A percentile compares a stretch with the other conserved stretches of the same genome.
These are phyloP conservation scores for Phenoliferia sp. DNA, from an alignment of 1,284 basidiomycete species.

Conservation along the genomic window DNA sequence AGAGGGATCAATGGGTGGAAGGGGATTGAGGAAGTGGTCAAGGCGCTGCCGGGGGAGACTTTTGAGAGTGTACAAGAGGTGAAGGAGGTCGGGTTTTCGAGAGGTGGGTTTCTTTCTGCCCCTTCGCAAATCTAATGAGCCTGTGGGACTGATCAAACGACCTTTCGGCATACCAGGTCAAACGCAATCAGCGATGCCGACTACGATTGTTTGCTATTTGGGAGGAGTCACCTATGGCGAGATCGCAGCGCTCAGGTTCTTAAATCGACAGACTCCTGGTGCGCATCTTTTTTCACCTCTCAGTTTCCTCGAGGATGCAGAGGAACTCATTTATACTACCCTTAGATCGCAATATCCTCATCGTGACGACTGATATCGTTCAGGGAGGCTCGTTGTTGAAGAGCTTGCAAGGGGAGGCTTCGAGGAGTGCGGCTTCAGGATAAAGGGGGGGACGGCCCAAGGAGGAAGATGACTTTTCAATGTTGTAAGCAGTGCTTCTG, in stretches of 20 bases:
- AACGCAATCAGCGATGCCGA: slow-evolving; percentile 51
- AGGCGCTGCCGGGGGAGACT: slow-evolving; percentile 73
- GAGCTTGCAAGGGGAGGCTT: neutral
- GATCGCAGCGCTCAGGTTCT: slow-evolving; percentile 73
- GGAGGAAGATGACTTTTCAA: too few relatives aligned
- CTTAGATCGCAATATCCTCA: slow-evolving; percentile 71
- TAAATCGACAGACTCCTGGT: slow-evolving; percentile 64
- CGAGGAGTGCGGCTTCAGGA: too few relatives aligned
- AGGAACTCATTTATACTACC: slow-evolving; percentile 11
- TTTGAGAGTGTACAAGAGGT: slow-evolving; percentile 61
- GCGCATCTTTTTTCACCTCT: slow-evolving; percentile 25
- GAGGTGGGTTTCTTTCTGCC: slow-evolving; percentile 45
- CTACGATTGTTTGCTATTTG: slow-evolving; percentile 94
- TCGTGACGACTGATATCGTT: slow-evolving; percentile 83
- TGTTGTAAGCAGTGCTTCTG: too few relatives aligned
- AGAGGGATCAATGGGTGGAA: slow-evolving; percentile 79
- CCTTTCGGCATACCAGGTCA: too few relatives aligned
- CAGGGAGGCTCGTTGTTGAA: slow-evolving; percentile 50
- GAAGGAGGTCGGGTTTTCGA: slow-evolving; percentile 43
- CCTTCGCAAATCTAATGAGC: slow-evolving; percentile 36
- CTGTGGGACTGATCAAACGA: slow-evolving; percentile 35
- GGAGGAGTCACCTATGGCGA: slow-evolving; percentile 98
- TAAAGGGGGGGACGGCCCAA: too few relatives aligned
- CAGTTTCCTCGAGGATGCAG: too few relatives aligned
- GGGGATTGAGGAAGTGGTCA: slow-evolving; percentile 86